These are phyloP conservation scores for Blyttiomyces sp. DNA, from an alignment of 371 early-diverging fungal species.

Conservation along the genomic window DNA sequence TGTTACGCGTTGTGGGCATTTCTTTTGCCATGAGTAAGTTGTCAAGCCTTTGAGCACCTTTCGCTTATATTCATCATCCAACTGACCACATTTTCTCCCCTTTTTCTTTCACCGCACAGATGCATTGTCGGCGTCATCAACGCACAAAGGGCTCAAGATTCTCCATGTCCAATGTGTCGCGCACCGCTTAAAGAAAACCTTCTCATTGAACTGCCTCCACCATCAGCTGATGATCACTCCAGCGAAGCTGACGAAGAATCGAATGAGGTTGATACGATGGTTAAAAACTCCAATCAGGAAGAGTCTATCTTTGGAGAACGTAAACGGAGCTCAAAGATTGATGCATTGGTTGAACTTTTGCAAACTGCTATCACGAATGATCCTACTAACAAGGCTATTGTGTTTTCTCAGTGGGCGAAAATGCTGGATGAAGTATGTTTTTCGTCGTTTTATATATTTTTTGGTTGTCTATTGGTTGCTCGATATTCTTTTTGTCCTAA, in stretches of 20 bases:
- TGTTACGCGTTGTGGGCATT: constrained; percentile 14
- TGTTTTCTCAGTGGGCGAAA: constrained; percentile 17
- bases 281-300: not conserved
- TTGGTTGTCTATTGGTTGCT: not conserved
- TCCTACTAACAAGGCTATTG: constrained; percentile 3
- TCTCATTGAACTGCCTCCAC: constrained; percentile 4
- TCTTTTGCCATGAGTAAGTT: constrained; percentile 7
- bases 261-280: not conserved
- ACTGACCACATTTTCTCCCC: not conserved
- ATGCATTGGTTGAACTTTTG: constrained; percentile 4
- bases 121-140: constrained; percentile 8
- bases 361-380: not conserved
- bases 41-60: not conserved
- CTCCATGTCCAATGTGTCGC: constrained; percentile 14
- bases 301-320: too few relatives aligned
- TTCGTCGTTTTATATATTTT: not conserved
- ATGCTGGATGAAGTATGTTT: constrained; percentile 5
- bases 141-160: not conserved
- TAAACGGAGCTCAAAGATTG: constrained; percentile 8
- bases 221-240: too few relatives aligned
- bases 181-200: not conserved
- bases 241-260: not conserved
- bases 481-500: not conserved
- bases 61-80: not conserved
- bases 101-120: not conserved